Evolutionary conservation across 306 rosid genomes (phyloP).

Genomic region (Fagus crenata): DNA sequence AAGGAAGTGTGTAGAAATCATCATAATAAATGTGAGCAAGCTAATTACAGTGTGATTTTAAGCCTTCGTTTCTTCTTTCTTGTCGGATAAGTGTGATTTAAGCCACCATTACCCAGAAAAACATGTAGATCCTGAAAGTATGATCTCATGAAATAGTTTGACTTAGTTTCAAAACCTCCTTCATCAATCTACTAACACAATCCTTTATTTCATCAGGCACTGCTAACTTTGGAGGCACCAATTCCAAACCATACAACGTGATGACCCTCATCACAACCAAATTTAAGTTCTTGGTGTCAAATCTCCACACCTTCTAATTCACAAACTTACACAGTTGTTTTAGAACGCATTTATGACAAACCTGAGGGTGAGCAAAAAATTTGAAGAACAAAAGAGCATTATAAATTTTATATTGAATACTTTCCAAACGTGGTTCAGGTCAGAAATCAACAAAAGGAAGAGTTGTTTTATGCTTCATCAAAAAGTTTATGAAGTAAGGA

Average conservation of each 20-base stretch:
- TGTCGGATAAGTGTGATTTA: not conserved
- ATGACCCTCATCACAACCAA: conserved; percentile 49
- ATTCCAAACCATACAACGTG: conserved; percentile 52
- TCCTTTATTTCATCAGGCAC: conserved; percentile 51
- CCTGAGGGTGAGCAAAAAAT: conserved; percentile 30
- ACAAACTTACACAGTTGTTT: conserved; percentile 44
- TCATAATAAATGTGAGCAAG: too few relatives aligned
- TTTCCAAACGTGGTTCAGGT: too few relatives aligned
- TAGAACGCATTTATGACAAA: conserved; percentile 47
- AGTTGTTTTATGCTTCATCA: conserved; percentile 51
- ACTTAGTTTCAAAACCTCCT: conserved; percentile 63
- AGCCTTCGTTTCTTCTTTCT: too few relatives aligned
- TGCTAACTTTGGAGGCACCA: conserved; percentile 44
- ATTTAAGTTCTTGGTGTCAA: conserved; percentile 43
- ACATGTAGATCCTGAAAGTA: not conserved
- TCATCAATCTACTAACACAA: conserved; percentile 51
- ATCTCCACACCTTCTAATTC: conserved; percentile 57
- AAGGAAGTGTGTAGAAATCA: too few relatives aligned
- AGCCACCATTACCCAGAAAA: conserved; percentile 14
- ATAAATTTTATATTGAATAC: not conserved
- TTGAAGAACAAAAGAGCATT: not conserved
- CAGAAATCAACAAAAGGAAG: not conserved
- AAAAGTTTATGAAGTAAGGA: conserved; percentile 64
- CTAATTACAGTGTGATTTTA: not conserved
- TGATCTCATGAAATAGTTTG: conserved; percentile 30